phyloP scores from a whole-genome alignment of 2,329 filamentous ascomycete genomes.

The Sclerotinia spermophila region DNA sequence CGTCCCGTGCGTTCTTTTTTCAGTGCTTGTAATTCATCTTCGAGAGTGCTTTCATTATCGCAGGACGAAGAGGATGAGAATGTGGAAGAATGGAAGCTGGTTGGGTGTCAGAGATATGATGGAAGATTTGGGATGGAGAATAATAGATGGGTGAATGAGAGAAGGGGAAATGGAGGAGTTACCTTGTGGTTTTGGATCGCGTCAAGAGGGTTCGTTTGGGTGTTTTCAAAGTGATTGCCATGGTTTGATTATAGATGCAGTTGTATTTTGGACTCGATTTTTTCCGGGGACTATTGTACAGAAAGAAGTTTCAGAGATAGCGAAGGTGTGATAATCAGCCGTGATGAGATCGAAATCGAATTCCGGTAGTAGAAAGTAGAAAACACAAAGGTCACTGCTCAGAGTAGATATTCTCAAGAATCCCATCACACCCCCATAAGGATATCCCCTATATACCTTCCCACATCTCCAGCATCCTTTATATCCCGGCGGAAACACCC shows the following conservation, averaged over 20 bases:
- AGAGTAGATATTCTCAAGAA: neutral
- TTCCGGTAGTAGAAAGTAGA: neutral
- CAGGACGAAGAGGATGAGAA: neutral
- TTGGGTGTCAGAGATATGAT: neutral
- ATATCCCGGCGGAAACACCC: neutral
- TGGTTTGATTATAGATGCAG: neutral
- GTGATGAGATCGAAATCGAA: neutral
- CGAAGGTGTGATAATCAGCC: neutral
- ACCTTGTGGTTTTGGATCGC: neutral
- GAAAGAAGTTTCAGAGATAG: neutral
- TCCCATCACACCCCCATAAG: neutral
- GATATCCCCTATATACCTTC: neutral
- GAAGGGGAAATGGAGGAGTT: neutral
- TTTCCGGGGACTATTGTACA: neutral
- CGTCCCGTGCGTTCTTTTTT: neutral
- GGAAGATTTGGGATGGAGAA: no score
- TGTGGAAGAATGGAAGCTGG: neutral
- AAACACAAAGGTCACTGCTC: neutral
- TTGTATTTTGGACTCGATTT: rapidly evolving
- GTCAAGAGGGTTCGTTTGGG: neutral
- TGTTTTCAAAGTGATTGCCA: neutral
- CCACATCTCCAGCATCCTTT: neutral
- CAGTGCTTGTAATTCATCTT: neutral
- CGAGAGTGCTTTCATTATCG: neutral
- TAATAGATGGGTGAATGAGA: neutral